phyloP scores from a whole-genome alignment of 2,329 filamentous ascomycete species.

The Ceratocystis alfenasii region DNA sequence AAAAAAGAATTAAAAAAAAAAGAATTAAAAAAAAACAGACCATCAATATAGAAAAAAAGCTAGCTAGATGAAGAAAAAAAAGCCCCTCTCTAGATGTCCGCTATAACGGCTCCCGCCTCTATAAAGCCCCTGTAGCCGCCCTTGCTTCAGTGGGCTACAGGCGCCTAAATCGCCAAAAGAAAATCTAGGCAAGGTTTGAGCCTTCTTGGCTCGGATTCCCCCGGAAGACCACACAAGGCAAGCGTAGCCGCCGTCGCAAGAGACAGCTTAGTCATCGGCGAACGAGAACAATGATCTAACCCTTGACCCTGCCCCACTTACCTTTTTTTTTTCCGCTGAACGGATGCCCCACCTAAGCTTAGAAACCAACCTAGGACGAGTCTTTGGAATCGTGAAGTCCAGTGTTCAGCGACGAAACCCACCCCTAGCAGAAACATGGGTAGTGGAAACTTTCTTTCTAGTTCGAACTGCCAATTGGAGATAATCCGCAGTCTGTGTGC shows the following conservation, averaged over 20 bases:
- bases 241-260: conserved; percentile 20
- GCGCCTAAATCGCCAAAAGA: not conserved
- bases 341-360: not conserved
- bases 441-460: not conserved
- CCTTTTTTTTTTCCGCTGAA: not conserved
- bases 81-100: not conserved
- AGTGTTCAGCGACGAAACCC: too few species aligned
- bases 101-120: not conserved
- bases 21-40: not conserved
- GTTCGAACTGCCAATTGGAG: not conserved
- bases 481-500: not conserved
- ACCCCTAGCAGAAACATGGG: too few species aligned
- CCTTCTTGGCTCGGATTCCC: conserved; percentile 21
- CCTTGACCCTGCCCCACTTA: not conserved
- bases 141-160: not conserved
- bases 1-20: not conserved
- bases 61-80: not conserved
- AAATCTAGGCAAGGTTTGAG: not conserved
- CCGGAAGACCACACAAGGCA: conserved; percentile 21
- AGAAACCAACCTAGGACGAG: not conserved
- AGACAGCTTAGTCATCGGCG: not conserved
- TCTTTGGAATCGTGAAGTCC: not conserved
- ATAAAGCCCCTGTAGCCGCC: not conserved
- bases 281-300: not conserved
- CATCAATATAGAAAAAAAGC: not conserved